Evolutionary conservation across 768 basidiomycete species (phyloP).

Genomic region (Crassisporium funariophilum): DNA sequence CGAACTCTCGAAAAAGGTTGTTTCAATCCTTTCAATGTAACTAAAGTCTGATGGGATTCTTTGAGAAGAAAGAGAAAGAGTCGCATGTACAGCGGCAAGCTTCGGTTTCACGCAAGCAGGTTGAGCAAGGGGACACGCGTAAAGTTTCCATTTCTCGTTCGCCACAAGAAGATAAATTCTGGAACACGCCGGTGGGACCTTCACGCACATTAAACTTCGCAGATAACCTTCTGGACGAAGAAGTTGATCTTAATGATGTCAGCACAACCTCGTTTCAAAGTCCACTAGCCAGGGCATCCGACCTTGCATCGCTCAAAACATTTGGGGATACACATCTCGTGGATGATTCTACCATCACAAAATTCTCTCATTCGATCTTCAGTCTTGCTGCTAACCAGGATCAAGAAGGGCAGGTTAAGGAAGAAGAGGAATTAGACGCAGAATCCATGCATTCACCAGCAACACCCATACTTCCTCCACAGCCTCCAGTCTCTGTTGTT

Average conservation of each 20-base stretch:
- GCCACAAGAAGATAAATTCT: conserved; percentile 58
- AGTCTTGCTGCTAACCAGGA: too few species aligned
- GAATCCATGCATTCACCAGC: too few species aligned
- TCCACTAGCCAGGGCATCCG: conserved; percentile 18
- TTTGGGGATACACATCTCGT: conserved; percentile 15
- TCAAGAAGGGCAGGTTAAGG: too few species aligned
- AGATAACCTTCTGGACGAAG: conserved; percentile 64
- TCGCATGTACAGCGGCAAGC: too few species aligned
- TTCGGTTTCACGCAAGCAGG: too few species aligned
- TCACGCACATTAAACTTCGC: conserved; percentile 65
- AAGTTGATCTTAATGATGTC: conserved; percentile 56
- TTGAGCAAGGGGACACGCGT: background rate
- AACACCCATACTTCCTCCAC: background rate
- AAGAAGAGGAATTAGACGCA: background rate
- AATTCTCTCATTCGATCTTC: background rate
- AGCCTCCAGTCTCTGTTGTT: background rate
- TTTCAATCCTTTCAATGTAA: too few species aligned
- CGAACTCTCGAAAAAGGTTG: conserved; percentile 47
- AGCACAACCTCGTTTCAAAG: conserved; percentile 49
- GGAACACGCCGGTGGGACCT: conserved; percentile 58
- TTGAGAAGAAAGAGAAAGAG: too few species aligned
- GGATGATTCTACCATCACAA: conserved; percentile 16
- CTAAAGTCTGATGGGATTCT: too few species aligned
- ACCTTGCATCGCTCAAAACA: conserved; percentile 11
- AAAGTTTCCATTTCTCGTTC: conserved; percentile 21